Percentiles rank a stretch among this genome's conserved stretches.
Conservation (phyloP, 1,284 basidiomycete species). For the Trichosporon sp. region DNA sequence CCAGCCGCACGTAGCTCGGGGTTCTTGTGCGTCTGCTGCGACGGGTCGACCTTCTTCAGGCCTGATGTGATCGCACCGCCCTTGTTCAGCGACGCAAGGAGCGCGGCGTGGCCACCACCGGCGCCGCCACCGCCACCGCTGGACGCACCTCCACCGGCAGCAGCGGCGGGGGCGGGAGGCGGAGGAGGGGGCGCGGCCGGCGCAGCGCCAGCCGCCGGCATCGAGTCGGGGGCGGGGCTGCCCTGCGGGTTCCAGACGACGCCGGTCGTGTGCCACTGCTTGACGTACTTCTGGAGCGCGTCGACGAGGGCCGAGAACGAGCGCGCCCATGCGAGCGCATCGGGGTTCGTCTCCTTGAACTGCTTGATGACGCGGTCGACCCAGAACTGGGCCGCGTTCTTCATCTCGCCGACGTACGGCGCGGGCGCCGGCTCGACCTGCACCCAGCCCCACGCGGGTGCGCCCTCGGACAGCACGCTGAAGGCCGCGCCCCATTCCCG, state of each 20-base stretch:
- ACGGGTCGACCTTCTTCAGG: conserved; percentile 88
- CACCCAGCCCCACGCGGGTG: conserved; percentile 87
- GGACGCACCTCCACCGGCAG: conserved; percentile 47
- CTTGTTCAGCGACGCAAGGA: conserved; percentile 89
- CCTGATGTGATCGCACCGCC: conserved; percentile 86
- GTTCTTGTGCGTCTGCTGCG: conserved; percentile 99
- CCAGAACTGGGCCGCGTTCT: conserved; percentile 85
- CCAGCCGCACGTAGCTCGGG: conserved; percentile 69
- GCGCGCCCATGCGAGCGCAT: conserved; percentile 84
- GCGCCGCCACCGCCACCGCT: conserved; percentile 50
- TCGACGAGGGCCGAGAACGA: conserved; percentile 70
- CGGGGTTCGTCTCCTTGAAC: conserved; percentile 87
- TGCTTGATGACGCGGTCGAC: conserved; percentile 88
- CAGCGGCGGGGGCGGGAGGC: conserved; percentile 51
- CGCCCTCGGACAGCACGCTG: conserved; percentile 74
- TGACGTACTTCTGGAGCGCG: conserved; percentile 74
- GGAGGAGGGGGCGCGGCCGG: conserved; percentile 57
- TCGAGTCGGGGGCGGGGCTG: conserved; percentile 13
- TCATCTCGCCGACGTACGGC: conserved; percentile 75
- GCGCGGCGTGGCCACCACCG: conserved; percentile 64
- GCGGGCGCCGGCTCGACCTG: conserved; percentile 64
- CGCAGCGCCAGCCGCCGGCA: not conserved
- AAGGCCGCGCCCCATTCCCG: conserved; percentile 79
- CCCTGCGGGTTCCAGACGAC: conserved; percentile 78
- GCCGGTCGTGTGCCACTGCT: conserved; percentile 82